A percentile compares a stretch with the other conserved stretches of the same genome.
phyloP scores from a whole-genome alignment of 768 basidiomycete species.

The Podaxis pistillaris region DNA sequence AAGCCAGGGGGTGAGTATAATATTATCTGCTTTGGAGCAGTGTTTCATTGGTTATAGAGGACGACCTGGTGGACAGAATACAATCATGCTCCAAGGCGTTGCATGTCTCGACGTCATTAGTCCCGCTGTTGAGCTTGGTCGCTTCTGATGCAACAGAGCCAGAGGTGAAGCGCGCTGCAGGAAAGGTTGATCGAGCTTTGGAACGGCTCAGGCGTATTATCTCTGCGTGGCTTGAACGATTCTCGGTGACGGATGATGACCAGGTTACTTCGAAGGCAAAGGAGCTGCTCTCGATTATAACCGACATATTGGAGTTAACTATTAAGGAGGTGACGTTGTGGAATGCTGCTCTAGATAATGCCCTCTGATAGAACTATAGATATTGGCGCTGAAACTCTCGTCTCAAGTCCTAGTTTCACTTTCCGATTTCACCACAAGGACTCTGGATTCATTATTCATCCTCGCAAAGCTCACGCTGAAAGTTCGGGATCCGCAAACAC shows the following conservation, averaged over 20 bases:
- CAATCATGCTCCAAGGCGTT: not conserved
- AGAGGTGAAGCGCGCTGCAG: constrained; percentile 37
- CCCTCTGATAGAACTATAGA: not conserved
- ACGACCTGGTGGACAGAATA: not conserved
- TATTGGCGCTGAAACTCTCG: not conserved
- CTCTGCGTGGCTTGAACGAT: constrained; percentile 45
- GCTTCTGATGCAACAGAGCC: constrained; percentile 22
- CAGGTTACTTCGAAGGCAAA: not conserved
- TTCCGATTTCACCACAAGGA: constrained; percentile 37
- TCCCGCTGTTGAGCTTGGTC: not conserved
- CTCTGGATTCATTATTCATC: constrained; percentile 54
- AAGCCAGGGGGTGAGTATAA: constrained; percentile 1
- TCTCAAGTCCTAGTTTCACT: not conserved
- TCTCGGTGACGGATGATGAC: constrained; percentile 4
- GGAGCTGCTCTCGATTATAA: constrained; percentile 14
- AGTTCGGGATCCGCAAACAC: constrained; percentile 42
- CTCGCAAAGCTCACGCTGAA: constrained; percentile 46
- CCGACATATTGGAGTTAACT: not conserved
- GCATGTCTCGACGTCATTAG: not conserved
- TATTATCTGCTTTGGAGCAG: not conserved
- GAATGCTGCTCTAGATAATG: not conserved
- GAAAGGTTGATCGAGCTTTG: constrained; percentile 59
- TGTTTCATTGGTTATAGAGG: not conserved
- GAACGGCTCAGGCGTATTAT: constrained; percentile 56
- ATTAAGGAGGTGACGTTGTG: not conserved